A percentile compares a stretch with the other conserved stretches of the same genome.
Evolutionary conservation across 2,329 filamentous ascomycete species (phyloP).

Genomic region (Trichoderma guizhouense): DNA sequence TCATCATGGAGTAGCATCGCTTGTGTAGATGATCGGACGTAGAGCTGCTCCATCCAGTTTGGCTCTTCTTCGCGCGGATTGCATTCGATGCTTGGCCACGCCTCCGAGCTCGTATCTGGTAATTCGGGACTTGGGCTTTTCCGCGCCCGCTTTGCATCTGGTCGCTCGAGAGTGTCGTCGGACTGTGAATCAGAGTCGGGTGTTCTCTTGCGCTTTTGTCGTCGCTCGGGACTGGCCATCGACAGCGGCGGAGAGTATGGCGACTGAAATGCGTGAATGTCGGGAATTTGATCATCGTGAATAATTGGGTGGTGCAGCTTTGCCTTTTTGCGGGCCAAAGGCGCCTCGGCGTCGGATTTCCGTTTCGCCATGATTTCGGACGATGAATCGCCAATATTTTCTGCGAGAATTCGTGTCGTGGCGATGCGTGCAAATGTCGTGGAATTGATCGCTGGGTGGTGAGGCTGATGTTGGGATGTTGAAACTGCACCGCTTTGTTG

Average conservation of each 20-base stretch:
- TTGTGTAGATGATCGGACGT: neutral
- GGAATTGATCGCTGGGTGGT: neutral
- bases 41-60: neutral
- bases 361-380: neutral
- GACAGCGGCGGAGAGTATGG: neutral
- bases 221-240: neutral
- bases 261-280: neutral
- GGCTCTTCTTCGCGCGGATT: neutral
- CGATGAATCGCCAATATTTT: neutral
- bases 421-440: neutral
- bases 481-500: neutral
- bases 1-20: neutral
- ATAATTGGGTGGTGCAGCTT: neutral
- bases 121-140: neutral
- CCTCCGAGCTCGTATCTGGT: neutral
- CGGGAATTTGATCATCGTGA: neutral
- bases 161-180: neutral
- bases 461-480: neutral
- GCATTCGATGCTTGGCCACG: neutral
- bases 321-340: neutral
- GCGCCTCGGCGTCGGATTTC: neutral
- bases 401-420: neutral
- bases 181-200: neutral
- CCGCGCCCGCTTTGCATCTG: neutral
- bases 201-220: neutral